phyloP scores from a whole-genome alignment of 139 green algal genomes.

The Closterium sp. region DNA sequence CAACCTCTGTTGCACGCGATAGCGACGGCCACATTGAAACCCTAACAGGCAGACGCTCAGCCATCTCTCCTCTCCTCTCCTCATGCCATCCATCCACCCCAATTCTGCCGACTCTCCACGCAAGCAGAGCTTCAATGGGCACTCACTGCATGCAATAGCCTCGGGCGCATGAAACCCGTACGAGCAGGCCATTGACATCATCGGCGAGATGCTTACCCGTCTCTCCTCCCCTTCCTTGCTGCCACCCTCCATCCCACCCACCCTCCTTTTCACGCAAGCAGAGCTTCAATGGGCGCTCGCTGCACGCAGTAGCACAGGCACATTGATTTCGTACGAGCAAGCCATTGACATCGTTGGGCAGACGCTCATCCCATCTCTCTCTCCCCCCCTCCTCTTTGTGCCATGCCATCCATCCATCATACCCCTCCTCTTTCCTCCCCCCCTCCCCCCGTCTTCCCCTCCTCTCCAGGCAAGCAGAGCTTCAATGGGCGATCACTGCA shows the following conservation, averaged over 20 bases:
- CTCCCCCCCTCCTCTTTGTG: too few relatives aligned
- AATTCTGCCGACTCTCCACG: conserved; percentile 23
- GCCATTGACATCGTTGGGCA: conserved; percentile 55
- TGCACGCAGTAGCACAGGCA: conserved; percentile 46
- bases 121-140: conserved; percentile 53
- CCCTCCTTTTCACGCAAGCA: conserved; percentile 42
- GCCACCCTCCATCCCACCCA: too few relatives aligned
- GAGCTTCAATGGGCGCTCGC: conserved; percentile 51
- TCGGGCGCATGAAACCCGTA: conserved; percentile 57
- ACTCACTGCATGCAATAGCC: conserved; percentile 52
- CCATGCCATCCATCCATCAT: too few relatives aligned
- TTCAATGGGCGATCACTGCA: too few relatives aligned
- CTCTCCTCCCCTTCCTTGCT: too few relatives aligned
- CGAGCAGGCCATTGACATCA: conserved; percentile 55
- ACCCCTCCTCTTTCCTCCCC: too few relatives aligned
- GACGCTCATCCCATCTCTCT: conserved; percentile 42
- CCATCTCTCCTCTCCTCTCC: too few relatives aligned
- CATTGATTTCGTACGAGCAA: conserved; percentile 61
- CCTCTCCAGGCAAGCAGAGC: conserved; percentile 47
- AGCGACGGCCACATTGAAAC: too few relatives aligned
- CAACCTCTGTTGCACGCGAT: too few relatives aligned
- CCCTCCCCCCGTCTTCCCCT: too few relatives aligned
- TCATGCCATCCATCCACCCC: too few relatives aligned
- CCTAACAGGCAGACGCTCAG: too few relatives aligned
- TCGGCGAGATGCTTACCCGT: conserved; percentile 52